Evolutionary conservation across 768 basidiomycete species (phyloP), one percentile per base, ranked within the genome.

Genomic region (Royoungia palumana): DNA sequence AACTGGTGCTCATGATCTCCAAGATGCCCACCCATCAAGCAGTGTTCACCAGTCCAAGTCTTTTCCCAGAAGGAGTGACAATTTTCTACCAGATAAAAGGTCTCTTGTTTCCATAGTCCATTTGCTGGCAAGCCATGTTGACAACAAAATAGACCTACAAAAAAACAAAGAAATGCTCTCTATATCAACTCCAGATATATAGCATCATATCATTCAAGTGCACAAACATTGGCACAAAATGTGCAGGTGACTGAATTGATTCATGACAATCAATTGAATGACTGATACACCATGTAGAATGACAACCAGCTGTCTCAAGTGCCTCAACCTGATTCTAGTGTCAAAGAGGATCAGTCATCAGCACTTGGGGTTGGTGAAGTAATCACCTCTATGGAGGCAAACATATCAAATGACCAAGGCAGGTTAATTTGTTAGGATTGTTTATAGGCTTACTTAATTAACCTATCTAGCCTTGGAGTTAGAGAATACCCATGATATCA

Each of bases 151-250:
- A 45, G n/a, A 2, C 4, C 16, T 21, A 6, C 36, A 2, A 53
- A 56, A 16, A 54, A 12, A 13, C 53, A 53, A 5, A 56, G 30
- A n/a, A 4, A 47, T 6, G 53, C 53, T 5, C 20, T 63, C 35
- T 30, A 54, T 35, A 17, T 61, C 30, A 65, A 65, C 4, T 57
- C 53, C 35, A 53, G 63, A 21, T 45, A 66, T 13, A 5, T 57
- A 12, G 51, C 28, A 17, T 0, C 12, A 10, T 6, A 54, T 27
- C 17, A 54, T 17, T 5, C 35, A 13, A 10, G 24, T 16, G 3
- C 30, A 21, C 46, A 7, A 1, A 21, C n/a, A n/a, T n/a, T 25
- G 30, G n/a, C 6, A 2, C 1, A 36, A 22, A 8, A 9, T 44
- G 5, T 5, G 21, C 56, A 62, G 8, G 59, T 60, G 10, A 53